Base-by-base conservation (phyloP, 352 stramenopile genomes). In the Aphanomyces astaci region DNA sequence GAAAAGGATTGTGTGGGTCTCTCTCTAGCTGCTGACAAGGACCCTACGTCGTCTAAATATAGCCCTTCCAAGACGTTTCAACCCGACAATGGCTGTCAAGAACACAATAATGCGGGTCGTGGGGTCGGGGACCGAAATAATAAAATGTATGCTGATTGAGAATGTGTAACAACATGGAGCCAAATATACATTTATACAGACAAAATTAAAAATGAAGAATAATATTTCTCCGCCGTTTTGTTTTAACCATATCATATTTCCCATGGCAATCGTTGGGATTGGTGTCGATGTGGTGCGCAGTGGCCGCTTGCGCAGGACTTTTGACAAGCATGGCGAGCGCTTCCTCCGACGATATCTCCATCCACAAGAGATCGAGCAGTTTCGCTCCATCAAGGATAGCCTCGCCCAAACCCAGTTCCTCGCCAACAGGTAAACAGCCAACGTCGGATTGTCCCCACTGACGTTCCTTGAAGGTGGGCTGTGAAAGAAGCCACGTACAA, bases 401-500 rank as follows among this genome's bases (percentile, higher is more conserved):
- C n/a, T 56, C 7, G 72, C 81, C 27, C 78, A 76, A 39, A 67
- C 77, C 27, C 74, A 72, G 17, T 94, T 84, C 62, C 76, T 94
- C 30, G 86, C 86, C 0, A 92, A 84, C 15, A 73, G 78, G 77
- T 84, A 15, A 13, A 27, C 13, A 57, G 28, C 45, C 57, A 15
- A 40, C 32, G 49, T 30, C 33, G 3, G 0, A 9, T 2, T 19
- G 4, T n/a, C n/a, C 27, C 4, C 15, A 32, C 19, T 55, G 22
- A 31, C 33, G 24, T n/a, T 11, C 22, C 36, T 15, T 53, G 5
- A 46, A 81, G 86, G 48, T 94, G 86, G 86, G 86, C 86, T 5
- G 75, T 86, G 24, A 94, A 94, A 57, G 86, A 94, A 68, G 86
- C 86, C 22, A 81, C 82, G 17, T 90, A 84, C 73, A 94, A 94